These are phyloP conservation scores for Phytophthora pseudosyringae DNA, from an alignment of 352 stramenopile species.

Conservation along the genomic window DNA sequence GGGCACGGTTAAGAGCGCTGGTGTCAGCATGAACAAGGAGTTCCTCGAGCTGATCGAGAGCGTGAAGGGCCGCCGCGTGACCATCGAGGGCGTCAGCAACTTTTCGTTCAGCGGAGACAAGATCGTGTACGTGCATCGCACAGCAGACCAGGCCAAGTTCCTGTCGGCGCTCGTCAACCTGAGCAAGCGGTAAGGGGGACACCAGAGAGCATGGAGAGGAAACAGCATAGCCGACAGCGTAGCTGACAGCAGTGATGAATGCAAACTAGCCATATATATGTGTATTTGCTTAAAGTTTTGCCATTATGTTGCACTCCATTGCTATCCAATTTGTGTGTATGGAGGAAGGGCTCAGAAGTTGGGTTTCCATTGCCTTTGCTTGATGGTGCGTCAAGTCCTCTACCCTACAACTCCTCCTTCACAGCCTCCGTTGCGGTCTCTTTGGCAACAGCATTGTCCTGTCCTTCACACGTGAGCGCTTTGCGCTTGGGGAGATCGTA, in stretches of 20 bases:
- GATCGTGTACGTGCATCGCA: constrained; percentile 89
- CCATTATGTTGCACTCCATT: background rate
- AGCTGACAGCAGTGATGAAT: constrained; percentile 18
- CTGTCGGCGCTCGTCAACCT: constrained; percentile 79
- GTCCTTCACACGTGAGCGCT: constrained; percentile 40
- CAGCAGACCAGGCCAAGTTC: constrained; percentile 90
- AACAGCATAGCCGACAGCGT: background rate
- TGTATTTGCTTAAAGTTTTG: constrained; percentile 23
- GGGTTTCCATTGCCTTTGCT: too few species aligned
- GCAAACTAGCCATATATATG: constrained; percentile 36
- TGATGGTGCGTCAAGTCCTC: background rate
- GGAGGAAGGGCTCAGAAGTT: too few species aligned
- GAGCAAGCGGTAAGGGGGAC: constrained; percentile 62
- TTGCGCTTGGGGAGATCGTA: constrained; percentile 53
- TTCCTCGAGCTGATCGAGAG: constrained; percentile 88
- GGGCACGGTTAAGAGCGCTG: constrained; percentile 74
- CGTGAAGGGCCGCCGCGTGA: constrained; percentile 78
- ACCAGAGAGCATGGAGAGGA: background rate
- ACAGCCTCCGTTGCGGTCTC: constrained; percentile 32
- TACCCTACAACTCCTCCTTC: constrained; percentile 59
- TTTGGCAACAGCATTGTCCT: constrained; percentile 4
- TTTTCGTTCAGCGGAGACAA: constrained; percentile 90
- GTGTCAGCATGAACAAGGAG: constrained; percentile 90
- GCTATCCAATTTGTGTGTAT: background rate
- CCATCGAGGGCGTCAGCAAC: constrained; percentile 89